A percentile compares a stretch with the other conserved stretches of the same genome.
phyloP scores from a whole-genome alignment of 768 basidiomycete genomes.

The Panus rudis region DNA sequence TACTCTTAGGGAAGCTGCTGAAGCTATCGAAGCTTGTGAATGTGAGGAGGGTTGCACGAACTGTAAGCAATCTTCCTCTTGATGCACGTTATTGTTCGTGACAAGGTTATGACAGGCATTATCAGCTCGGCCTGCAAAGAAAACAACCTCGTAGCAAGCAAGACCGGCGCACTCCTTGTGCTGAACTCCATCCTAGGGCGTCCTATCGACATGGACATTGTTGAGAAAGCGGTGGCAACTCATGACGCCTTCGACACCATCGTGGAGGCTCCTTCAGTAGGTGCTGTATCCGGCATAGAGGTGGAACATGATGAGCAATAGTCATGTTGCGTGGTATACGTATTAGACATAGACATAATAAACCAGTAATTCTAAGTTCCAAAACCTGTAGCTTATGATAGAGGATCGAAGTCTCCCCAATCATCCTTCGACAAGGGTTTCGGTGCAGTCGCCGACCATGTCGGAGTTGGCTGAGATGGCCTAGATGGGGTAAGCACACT shows the following conservation, averaged over 20 bases:
- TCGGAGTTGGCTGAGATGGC: conserved; percentile 41
- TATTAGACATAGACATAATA: conserved; percentile 9
- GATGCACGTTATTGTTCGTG: not conserved
- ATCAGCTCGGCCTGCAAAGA: conserved; percentile 61
- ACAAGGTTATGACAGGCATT: conserved; percentile 44
- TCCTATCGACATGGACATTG: conserved; percentile 32
- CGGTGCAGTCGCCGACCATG: conserved; percentile 21
- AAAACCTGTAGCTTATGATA: conserved; percentile 37
- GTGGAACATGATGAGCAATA: conserved; percentile 30
- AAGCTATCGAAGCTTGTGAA: conserved; percentile 49
- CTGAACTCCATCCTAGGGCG: conserved; percentile 51
- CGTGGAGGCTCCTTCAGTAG: conserved; percentile 44
- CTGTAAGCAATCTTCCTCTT: conserved; percentile 39
- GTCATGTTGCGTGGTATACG: conserved; percentile 2
- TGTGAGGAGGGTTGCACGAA: conserved; percentile 65
- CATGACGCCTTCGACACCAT: conserved; percentile 40
- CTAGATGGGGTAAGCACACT: conserved; percentile 58
- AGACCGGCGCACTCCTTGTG: conserved; percentile 65
- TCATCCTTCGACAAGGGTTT: conserved; percentile 56
- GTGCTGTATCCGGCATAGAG: conserved; percentile 34
- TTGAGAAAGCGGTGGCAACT: conserved; percentile 6
- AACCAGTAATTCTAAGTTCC: not conserved
- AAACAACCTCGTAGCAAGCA: conserved; percentile 66
- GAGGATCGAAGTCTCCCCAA: conserved; percentile 81
- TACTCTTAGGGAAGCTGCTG: conserved; percentile 52